These are phyloP conservation scores for Xerocomus nothofagi DNA, from an alignment of 1,284 basidiomycete genomes.

Conservation along the genomic window DNA sequence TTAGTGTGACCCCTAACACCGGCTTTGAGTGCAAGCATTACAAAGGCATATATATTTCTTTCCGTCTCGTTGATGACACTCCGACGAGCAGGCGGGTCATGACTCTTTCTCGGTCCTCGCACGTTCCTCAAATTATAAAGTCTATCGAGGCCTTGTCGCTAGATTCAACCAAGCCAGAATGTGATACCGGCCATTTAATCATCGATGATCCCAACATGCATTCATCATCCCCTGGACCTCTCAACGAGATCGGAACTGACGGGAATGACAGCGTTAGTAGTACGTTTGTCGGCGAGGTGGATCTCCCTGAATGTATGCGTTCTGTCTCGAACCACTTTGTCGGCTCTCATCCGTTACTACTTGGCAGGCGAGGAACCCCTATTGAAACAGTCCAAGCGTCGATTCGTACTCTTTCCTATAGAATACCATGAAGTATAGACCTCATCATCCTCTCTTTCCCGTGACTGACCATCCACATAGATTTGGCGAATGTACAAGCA, in stretches of 20 bases:
- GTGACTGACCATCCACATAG: slow-evolving; percentile 40
- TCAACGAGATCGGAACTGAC: not conserved
- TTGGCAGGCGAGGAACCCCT: slow-evolving; percentile 73
- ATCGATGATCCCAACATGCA: slow-evolving; percentile 1
- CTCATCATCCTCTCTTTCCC: not conserved
- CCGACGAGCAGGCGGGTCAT: slow-evolving; percentile 7
- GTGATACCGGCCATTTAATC: not conserved
- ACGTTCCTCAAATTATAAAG: slow-evolving; percentile 4
- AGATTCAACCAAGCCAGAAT: not conserved
- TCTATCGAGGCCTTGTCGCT: slow-evolving; percentile 6
- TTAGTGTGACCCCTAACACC: slow-evolving; percentile 12
- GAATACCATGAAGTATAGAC: slow-evolving; percentile 80
- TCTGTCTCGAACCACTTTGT: not conserved
- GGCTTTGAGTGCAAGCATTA: too few species aligned
- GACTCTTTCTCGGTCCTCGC: not conserved
- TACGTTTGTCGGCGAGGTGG: slow-evolving; percentile 61
- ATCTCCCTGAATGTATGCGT: slow-evolving; percentile 59
- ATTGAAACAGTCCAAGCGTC: slow-evolving; percentile 72
- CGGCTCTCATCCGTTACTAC: not conserved
- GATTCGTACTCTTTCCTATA: slow-evolving; percentile 94
- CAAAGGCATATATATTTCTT: not conserved
- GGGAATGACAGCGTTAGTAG: slow-evolving; percentile 10
- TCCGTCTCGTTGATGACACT: slow-evolving; percentile 1
- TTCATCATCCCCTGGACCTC: not conserved
- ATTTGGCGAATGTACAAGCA: slow-evolving; percentile 98